phyloP scores from a whole-genome alignment of 306 rosid genomes.

The Abrus precatorius region DNA sequence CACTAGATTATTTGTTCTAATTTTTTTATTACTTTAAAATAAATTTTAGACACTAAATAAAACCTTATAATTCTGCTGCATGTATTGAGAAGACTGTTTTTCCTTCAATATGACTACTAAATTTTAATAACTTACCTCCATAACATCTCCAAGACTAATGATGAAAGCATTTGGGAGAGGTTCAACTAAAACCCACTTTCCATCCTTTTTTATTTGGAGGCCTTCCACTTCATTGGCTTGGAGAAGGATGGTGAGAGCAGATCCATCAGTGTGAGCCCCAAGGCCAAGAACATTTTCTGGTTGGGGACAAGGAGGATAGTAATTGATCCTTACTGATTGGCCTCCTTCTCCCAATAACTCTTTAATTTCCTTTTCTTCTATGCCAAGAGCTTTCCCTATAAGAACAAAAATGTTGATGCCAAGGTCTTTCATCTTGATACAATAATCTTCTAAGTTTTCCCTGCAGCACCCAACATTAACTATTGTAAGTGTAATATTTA shows the following conservation, averaged over 20 bases:
- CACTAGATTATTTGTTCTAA: no score
- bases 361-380: not conserved
- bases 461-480: not conserved
- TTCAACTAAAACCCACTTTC: not conserved
- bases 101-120: no score
- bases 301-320: slow-evolving; percentile 15
- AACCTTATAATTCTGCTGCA: no score
- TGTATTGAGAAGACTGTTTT: no score
- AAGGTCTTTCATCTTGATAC: not conserved
- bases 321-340: not conserved
- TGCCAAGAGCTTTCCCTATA: not conserved
- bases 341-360: slow-evolving; percentile 8
- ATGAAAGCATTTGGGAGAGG: not conserved
- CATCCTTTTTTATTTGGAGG: not conserved
- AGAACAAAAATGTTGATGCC: not conserved
- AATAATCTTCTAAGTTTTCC: not conserved
- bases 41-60: no score
- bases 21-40: no score
- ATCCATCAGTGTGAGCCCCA: not conserved
- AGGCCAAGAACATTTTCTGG: slow-evolving; percentile 19
- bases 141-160: slow-evolving; percentile 10
- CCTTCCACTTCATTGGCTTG: not conserved
- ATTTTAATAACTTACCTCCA: not conserved
- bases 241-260: slow-evolving; percentile 10
- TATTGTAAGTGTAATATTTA: not conserved